Evolutionary conservation across 768 basidiomycete species (phyloP), one percentile per base, ranked within the genome.

Genomic region (Trametes cubensis): DNA sequence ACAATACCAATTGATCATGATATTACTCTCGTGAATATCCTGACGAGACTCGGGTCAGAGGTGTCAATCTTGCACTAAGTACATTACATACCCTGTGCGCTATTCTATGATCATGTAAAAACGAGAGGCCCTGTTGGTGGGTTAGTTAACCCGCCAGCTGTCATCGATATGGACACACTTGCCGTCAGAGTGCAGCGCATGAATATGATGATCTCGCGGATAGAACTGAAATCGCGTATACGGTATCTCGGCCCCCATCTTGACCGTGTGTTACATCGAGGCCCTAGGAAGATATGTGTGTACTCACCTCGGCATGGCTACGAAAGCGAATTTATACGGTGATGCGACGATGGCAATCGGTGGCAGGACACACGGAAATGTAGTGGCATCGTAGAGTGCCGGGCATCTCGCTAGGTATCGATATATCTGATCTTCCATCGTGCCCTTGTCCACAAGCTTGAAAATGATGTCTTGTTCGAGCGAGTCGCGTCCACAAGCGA

Each of bases 261-360:
- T 30, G 18, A 1, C 14, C 17, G n/a, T 20, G 10, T 6, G 15
- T 26, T 20, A 18, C 18, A 3, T 14, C 8, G 18, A 11, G 18
- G 13, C 45, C 20, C 18, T 25, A 3, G 15, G 3, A 17, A 28
- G 6, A 18, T 14, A 8, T 48, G 4, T 11, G 42, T 40, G 14
- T 5, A 60, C 58, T n/a, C 41, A 60, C 58, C 42, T 51, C 4
- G 58, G 58, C 58, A 60, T 60, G 0, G 45, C 58, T 0, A 60
- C 25, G 15, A 60, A 44, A 4, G 42, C 28, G 34, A 23, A 61
- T 3, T 38, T 30, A 38, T 40, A n/a, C 6, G 53, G 53, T 2
- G 60, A 40, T 17, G 41, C 46, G 15, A 61, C 21, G 34, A 61
- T 55, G 13, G 52, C 60, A 2, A 49, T 5, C 25, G 60, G 60